Percentiles rank a stretch among this genome's conserved stretches.
phyloP scores from a whole-genome alignment of 768 basidiomycete species.

The Rhizopogon vinicolor region DNA sequence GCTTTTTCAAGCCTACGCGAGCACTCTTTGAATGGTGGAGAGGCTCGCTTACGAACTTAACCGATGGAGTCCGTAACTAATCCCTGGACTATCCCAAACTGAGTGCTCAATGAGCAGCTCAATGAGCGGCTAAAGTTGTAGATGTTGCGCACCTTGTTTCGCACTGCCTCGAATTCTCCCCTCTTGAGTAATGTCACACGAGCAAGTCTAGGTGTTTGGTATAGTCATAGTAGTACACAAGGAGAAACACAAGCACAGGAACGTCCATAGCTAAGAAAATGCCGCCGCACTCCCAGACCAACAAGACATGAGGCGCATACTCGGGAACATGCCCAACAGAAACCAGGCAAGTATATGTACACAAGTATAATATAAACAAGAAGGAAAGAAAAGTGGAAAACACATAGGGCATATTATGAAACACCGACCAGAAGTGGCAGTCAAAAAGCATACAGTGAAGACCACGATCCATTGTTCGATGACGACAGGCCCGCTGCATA shows the following conservation, averaged over 20 bases:
- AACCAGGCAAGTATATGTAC: not conserved
- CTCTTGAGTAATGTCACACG: no score
- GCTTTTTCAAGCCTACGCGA: no score
- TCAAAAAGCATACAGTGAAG: slow-evolving; percentile 2
- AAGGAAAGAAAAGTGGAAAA: not conserved
- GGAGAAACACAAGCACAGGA: slow-evolving; percentile 1
- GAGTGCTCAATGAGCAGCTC: no score
- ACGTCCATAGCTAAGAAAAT: slow-evolving; percentile 5
- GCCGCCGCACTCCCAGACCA: not conserved
- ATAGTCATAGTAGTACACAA: not conserved
- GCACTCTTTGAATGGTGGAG: no score
- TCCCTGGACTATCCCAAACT: no score
- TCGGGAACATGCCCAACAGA: not conserved
- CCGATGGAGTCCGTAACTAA: no score
- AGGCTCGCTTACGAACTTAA: no score
- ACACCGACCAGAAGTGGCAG: not conserved
- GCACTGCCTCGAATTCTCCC: no score
- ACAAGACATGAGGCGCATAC: not conserved
- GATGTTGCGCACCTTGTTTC: no score
- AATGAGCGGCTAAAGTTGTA: no score
- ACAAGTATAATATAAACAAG: not conserved
- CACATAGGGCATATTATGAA: not conserved
- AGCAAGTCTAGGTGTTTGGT: slow-evolving; percentile 7
- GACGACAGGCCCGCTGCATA: not conserved
- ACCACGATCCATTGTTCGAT: slow-evolving; percentile 1